Conservation (phyloP, 306 rosid species). For the Vigna reflexopilosa region DNA sequence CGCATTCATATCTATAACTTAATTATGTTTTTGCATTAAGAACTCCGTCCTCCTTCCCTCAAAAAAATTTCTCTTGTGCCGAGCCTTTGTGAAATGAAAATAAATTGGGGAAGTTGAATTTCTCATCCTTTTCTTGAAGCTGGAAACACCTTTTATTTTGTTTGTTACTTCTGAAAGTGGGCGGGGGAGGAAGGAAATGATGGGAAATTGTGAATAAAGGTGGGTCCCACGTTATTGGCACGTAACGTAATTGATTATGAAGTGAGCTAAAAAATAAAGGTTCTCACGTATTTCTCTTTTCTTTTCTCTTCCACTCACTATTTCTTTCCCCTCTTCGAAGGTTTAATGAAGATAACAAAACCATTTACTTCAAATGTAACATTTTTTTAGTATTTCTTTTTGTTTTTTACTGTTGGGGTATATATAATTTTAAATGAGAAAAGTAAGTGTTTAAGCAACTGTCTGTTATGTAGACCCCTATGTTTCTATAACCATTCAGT, state of each 20-base stretch:
- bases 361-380: not conserved
- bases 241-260: too few species aligned
- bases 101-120: not conserved
- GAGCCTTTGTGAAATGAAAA: not conserved
- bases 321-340: too few species aligned
- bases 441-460: conserved; percentile 26
- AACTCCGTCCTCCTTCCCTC: not conserved
- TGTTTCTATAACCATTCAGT: conserved; percentile 19
- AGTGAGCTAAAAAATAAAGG: too few species aligned
- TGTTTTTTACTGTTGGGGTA: not conserved
- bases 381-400: not conserved
- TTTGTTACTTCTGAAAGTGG: too few species aligned
- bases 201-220: too few species aligned
- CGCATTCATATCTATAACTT: conserved; percentile 7
- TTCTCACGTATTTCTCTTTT: too few species aligned
- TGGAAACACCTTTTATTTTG: conserved; percentile 9
- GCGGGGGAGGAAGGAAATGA: too few species aligned
- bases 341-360: not conserved
- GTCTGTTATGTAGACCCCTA: conserved; percentile 27
- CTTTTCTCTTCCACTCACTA: too few species aligned
- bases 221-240: too few species aligned
- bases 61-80: not conserved
- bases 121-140: not conserved
- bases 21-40: conserved; percentile 14
- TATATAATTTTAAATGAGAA: conserved; percentile 23